Percentiles rank a stretch among this genome's conserved stretches.
phyloP scores from a whole-genome alignment of 148 eudicot species.

The Vaccinium myrtillus region DNA sequence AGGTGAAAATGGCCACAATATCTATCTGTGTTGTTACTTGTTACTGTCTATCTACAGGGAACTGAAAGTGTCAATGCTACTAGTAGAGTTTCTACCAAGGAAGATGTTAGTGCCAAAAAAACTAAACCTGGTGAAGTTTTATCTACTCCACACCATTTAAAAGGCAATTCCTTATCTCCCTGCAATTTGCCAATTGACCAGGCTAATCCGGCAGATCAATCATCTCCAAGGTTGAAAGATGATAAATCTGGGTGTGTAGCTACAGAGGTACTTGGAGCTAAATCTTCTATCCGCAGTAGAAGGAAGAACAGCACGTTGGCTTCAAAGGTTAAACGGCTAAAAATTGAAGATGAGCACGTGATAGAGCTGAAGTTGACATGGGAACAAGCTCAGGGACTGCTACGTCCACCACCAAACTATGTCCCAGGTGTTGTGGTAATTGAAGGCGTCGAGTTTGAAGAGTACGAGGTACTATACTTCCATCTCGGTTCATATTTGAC shows the following conservation, averaged over 20 bases:
- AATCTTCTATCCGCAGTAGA: conserved; percentile 27
- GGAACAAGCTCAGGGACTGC: conserved; percentile 47
- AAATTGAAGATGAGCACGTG: conserved; percentile 22
- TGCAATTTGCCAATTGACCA: conserved; percentile 11
- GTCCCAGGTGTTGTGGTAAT: conserved; percentile 29
- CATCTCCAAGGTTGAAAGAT: conserved; percentile 23
- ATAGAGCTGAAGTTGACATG: conserved; percentile 35
- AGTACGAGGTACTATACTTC: conserved; percentile 38
- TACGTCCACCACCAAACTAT: conserved; percentile 33
- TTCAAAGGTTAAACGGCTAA: conserved; percentile 29
- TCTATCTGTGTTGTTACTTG: neutral
- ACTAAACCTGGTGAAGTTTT: conserved; percentile 22
- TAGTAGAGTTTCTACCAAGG: conserved; percentile 24
- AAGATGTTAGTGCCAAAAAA: conserved; percentile 22
- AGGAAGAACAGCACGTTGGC: conserved; percentile 32
- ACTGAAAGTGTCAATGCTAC: conserved; percentile 20
- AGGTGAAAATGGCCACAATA: neutral
- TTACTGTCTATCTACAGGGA: conserved; percentile 15
- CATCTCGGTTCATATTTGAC: neutral
- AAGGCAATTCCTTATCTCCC: conserved; percentile 16
- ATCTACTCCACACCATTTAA: conserved; percentile 12
- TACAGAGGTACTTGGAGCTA: conserved; percentile 30
- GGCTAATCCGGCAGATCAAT: conserved; percentile 25
- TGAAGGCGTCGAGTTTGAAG: conserved; percentile 45
- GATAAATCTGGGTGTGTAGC: conserved; percentile 24